Percentiles rank a stretch among this genome's conserved stretches.
Conservation (phyloP, 2,329 filamentous ascomycete species). For the Fusarium euwallaceae region DNA sequence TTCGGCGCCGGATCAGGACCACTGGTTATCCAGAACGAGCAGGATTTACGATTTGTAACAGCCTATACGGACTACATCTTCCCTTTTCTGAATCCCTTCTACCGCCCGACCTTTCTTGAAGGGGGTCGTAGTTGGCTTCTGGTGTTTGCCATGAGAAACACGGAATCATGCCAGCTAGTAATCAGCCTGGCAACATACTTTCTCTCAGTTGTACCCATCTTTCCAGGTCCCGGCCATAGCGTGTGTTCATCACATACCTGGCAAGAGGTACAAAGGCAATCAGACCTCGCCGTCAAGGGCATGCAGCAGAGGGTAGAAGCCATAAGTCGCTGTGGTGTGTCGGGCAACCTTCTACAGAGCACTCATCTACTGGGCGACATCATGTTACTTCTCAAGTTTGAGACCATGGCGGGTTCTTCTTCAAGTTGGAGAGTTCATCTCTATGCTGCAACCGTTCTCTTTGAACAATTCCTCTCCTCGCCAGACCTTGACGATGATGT, state of each 20-base stretch:
- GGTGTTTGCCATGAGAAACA: conserved; percentile 61
- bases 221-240: not conserved
- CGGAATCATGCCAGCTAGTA: conserved; percentile 62
- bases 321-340: not conserved
- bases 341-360: not conserved
- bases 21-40: not conserved
- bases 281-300: not conserved
- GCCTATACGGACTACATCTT: conserved; percentile 55
- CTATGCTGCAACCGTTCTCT: not conserved
- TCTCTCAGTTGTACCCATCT: conserved; percentile 8
- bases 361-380: not conserved
- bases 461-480: not conserved
- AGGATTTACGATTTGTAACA: conserved; percentile 16
- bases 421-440: conserved; percentile 9
- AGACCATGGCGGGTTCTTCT: conserved; percentile 5
- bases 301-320: conserved; percentile 5
- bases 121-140: conserved; percentile 67
- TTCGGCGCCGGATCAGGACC: not conserved
- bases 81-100: conserved; percentile 69
- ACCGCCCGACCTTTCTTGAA: conserved; percentile 61
- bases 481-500: not conserved
- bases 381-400: conserved; percentile 14
- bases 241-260: not conserved
- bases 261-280: conserved; percentile 7
- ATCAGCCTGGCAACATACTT: conserved; percentile 51